phyloP scores from a whole-genome alignment of 1,284 basidiomycete genomes.

The Cutaneotrichosporon dermatis region DNA sequence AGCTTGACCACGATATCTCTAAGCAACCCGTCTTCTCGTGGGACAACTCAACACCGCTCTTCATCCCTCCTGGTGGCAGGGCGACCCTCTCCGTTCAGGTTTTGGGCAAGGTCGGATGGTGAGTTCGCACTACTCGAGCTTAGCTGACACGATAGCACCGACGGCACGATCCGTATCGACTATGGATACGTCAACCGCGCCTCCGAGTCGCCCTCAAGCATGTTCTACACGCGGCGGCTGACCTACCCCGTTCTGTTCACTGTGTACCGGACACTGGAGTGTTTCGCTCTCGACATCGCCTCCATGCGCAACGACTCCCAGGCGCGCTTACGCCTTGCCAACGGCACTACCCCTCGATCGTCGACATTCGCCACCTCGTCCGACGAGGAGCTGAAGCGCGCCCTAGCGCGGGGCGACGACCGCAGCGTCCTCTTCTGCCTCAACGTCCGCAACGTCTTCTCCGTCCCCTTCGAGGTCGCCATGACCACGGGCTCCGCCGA shows the following conservation, averaged over 20 bases:
- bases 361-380: conserved; percentile 23
- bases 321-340: conserved; percentile 4
- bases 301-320: conserved; percentile 40
- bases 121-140: conserved; percentile 47
- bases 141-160: conserved; percentile 55
- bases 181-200: conserved; percentile 66
- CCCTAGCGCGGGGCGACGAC: conserved; percentile 54
- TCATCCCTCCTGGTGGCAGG: conserved; percentile 68
- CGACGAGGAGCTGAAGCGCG: conserved; percentile 33
- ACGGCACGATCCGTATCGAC: conserved; percentile 72
- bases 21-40: conserved; percentile 77
- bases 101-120: conserved; percentile 79
- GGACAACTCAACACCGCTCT: conserved; percentile 52
- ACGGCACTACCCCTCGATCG: background rate
- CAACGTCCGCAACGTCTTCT: conserved; percentile 83
- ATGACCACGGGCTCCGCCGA: conserved; percentile 54
- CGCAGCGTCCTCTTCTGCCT: conserved; percentile 79
- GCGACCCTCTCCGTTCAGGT: conserved; percentile 66
- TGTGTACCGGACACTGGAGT: conserved; percentile 88
- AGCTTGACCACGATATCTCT: conserved; percentile 77
- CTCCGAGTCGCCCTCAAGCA: conserved; percentile 32
- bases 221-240: conserved; percentile 76
- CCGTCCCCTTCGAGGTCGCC: conserved; percentile 78
- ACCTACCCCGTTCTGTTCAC: conserved; percentile 81
- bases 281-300: conserved; percentile 70